Percentiles rank a stretch among this genome's conserved stretches.
Conservation (phyloP, 305 asterid genomes). For the Stenogyne calaminthoides region DNA sequence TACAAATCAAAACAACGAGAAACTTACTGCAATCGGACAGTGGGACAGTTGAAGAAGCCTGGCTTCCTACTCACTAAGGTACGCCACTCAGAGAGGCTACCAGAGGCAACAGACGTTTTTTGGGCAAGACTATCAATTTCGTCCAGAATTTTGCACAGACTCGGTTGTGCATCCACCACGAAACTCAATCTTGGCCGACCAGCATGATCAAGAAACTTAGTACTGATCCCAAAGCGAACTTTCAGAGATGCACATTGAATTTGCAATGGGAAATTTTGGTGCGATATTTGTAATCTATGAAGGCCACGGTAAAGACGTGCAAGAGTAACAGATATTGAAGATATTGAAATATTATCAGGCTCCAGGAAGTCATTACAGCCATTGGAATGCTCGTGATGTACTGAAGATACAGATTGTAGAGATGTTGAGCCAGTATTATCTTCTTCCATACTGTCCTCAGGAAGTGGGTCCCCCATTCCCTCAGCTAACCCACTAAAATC, state of each 20-base stretch:
- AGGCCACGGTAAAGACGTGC: constrained; percentile 64
- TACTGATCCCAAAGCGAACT: constrained; percentile 77
- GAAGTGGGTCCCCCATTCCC: constrained; percentile 48
- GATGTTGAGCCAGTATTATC: constrained; percentile 44
- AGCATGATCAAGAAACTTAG: constrained; percentile 57
- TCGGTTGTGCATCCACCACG: constrained; percentile 69
- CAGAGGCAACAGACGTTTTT: constrained; percentile 58
- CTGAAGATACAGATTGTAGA: constrained; percentile 45
- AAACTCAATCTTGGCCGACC: constrained; percentile 75
- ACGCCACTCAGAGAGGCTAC: constrained; percentile 84
- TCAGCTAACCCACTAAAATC: constrained; percentile 47
- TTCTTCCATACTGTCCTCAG: constrained; percentile 62
- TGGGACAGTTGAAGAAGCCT: constrained; percentile 69
- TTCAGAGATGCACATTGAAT: constrained; percentile 57
- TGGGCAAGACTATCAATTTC: constrained; percentile 55
- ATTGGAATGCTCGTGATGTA: constrained; percentile 35
- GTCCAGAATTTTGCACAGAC: constrained; percentile 61
- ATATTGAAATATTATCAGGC: constrained; percentile 54
- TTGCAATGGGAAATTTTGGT: constrained; percentile 53
- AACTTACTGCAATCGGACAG: constrained; percentile 88
- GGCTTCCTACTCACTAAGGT: constrained; percentile 65
- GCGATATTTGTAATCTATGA: constrained; percentile 58
- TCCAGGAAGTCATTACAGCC: constrained; percentile 49
- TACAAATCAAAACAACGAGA: constrained; percentile 4
- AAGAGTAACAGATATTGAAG: constrained; percentile 57